Conservation (phyloP, 257 asterid species). For the Oldenlandia corymbosa region DNA sequence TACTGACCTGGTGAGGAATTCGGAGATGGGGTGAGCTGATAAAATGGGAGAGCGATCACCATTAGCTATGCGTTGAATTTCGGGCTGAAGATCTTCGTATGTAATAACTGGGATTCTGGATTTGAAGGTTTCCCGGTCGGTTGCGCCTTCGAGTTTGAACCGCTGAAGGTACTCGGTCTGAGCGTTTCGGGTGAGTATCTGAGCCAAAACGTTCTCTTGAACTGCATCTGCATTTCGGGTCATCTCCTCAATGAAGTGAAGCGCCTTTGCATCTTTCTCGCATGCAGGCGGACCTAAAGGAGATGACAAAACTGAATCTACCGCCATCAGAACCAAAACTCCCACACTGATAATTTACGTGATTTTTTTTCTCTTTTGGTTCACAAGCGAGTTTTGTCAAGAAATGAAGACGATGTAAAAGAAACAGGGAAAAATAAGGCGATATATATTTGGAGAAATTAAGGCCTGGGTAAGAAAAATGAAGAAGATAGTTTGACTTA, state of each 20-base stretch:
- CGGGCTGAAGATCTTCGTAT: slow-evolving; percentile 87
- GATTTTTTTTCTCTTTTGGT: too few relatives aligned
- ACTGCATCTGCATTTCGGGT: slow-evolving; percentile 78
- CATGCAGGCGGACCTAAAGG: slow-evolving; percentile 85
- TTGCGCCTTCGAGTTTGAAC: slow-evolving; percentile 52
- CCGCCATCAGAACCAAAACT: slow-evolving; percentile 45
- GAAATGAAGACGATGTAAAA: neutral
- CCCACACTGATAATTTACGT: too few relatives aligned
- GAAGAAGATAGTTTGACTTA: slow-evolving; percentile 27
- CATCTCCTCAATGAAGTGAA: slow-evolving; percentile 84
- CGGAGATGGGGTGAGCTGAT: slow-evolving; percentile 83
- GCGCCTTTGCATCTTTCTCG: slow-evolving; percentile 83
- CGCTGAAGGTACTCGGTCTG: slow-evolving; percentile 64
- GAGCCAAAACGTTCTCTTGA: slow-evolving; percentile 59
- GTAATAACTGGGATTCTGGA: slow-evolving; percentile 68
- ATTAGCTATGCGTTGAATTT: slow-evolving; percentile 80
- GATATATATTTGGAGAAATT: neutral
- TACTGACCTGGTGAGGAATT: slow-evolving; percentile 84
- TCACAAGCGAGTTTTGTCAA: neutral
- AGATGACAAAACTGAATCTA: slow-evolving; percentile 68
- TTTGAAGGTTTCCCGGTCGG: slow-evolving; percentile 64
- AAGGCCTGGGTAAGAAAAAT: slow-evolving; percentile 21
- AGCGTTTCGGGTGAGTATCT: slow-evolving; percentile 60
- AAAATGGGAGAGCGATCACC: slow-evolving; percentile 86
- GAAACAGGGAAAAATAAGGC: too few relatives aligned